These are phyloP conservation scores for Mangifera indica DNA, from an alignment of 345 rosid species.

Conservation along the genomic window DNA sequence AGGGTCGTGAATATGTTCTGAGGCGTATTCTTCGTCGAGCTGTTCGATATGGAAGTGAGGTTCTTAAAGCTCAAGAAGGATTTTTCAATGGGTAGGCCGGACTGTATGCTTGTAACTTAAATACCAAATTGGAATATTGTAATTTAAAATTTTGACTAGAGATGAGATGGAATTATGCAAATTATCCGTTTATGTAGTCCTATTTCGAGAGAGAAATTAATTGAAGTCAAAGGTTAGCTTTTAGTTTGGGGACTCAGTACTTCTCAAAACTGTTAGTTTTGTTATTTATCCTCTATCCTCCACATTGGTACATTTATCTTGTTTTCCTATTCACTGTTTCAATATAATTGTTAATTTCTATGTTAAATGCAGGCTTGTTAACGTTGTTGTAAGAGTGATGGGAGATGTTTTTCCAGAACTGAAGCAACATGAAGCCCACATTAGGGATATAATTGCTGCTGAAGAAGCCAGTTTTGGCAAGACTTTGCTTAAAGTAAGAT, in stretches of 20 bases:
- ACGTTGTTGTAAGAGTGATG: conserved; percentile 68
- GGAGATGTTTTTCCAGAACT: conserved; percentile 84
- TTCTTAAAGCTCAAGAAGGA: conserved; percentile 84
- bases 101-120: neutral
- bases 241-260: no score
- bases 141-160: no score
- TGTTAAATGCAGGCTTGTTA: conserved; percentile 62
- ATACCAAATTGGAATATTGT: no score
- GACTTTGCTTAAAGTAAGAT: conserved; percentile 74
- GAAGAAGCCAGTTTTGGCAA: conserved; percentile 96
- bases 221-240: no score
- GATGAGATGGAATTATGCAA: no score
- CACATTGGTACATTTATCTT: no score
- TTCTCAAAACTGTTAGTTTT: no score
- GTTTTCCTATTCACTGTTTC: neutral
- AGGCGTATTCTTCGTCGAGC: conserved; percentile 98
- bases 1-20: conserved; percentile 94
- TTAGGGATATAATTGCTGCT: conserved; percentile 64
- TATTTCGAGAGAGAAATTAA: no score
- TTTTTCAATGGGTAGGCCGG: conserved; percentile 79
- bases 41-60: conserved; percentile 90
- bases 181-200: no score
- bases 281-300: no score
- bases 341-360: conserved; percentile 9
- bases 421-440: conserved; percentile 71